Evolutionary conservation across 2,329 filamentous ascomycete species (phyloP), one percentile per base, ranked within the genome.

Genomic region (Colletotrichum cordylinicola): DNA sequence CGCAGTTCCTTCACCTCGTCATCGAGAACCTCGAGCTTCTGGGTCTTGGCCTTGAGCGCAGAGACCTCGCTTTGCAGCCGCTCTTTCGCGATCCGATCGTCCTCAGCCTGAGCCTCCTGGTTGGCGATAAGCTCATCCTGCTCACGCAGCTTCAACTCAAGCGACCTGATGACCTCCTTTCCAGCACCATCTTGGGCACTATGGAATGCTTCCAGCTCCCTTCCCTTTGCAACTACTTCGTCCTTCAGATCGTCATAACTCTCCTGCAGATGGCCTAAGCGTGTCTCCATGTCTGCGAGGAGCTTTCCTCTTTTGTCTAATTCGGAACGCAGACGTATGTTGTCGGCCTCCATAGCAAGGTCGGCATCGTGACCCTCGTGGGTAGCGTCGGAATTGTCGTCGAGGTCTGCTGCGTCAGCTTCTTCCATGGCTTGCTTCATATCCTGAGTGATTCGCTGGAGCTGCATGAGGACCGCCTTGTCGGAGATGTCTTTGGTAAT

Each of bases 121-220:
- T 88, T 90, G 52, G 92, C 91, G 80, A 96, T 96, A 66, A 95
- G 87, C 74, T 93, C 89, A 82, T 95, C 93, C 80, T 94, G 92
- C 79, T 95, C 91, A 55, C 90, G 90, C 29, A 93, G 86, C 78
- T 90, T 89, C 58, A 86, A 85, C 78, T 93, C 87, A 79, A 94
- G 85, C 75, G 88, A 84, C 83, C 87, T 86, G 77, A 91, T 88
- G 66, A 88, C 85, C 70, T 89, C 87, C 81, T 85, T 90, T 82
- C 86, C 87, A 83, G 87, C 84, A 81, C 91, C 85, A 85, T 91
- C 84, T 83, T 87, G 79, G 85, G 90, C 83, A 79, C 88, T 86
- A 78, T 87, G 82, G 67, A 90, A 81, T 70, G 89, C 83, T 80
- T 88, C 88, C 10, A 90, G 87, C 81, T 91, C 89, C 37, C 87